Percentiles rank a stretch among this genome's conserved stretches.
Evolutionary conservation across 345 rosid species (phyloP).

Genomic region (Punica granatum): DNA sequence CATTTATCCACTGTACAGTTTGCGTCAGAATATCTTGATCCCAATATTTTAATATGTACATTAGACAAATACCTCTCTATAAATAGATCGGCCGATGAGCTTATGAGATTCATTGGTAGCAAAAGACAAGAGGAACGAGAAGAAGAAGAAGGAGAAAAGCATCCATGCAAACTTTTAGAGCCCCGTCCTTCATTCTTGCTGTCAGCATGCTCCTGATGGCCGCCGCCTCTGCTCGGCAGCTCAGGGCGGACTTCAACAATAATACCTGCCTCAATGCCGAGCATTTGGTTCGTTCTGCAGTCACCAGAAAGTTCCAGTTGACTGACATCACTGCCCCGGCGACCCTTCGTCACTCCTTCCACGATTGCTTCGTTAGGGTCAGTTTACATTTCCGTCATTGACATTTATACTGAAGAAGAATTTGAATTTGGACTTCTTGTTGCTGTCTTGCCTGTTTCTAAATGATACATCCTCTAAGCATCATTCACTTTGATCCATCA

Average conservation of each 20-base stretch:
- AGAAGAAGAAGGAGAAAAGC: neutral
- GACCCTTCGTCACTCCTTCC: conserved; percentile 52
- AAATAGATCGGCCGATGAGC: too few species aligned
- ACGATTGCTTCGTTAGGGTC: conserved; percentile 63
- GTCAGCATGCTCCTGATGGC: conserved; percentile 12
- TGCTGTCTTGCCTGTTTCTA: too few species aligned
- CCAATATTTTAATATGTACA: neutral
- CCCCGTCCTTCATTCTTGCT: neutral
- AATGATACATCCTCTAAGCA: too few species aligned
- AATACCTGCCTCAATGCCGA: conserved; percentile 48
- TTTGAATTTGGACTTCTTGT: too few species aligned
- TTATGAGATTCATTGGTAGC: too few species aligned
- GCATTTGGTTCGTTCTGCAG: conserved; percentile 42
- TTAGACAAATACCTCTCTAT: neutral
- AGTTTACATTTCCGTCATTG: neutral
- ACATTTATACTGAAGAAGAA: neutral
- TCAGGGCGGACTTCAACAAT: conserved; percentile 27
- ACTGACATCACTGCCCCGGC: conserved; percentile 53
- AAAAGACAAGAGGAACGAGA: neutral
- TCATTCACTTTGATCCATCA: too few species aligned
- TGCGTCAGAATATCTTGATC: too few species aligned
- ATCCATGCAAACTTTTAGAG: neutral
- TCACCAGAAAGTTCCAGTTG: conserved; percentile 39
- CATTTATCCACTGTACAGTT: too few species aligned
- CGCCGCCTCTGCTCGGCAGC: conserved; percentile 29